Conservation (phyloP, 805 yeast genomes). For the Teunomyces stri region DNA sequence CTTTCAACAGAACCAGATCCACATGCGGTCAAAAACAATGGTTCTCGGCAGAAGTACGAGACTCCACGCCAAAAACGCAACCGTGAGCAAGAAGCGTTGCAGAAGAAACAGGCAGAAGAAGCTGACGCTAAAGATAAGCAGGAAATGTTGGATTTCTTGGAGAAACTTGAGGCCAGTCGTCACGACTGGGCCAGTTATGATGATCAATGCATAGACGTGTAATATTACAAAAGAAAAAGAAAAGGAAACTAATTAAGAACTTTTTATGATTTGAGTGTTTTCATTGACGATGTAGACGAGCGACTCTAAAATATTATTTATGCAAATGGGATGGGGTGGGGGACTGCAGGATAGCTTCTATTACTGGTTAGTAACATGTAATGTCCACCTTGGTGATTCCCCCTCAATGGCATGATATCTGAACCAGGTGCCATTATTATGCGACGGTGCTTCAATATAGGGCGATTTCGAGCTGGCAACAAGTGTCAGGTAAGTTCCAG, state of each 20-base stretch:
- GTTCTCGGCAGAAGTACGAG: conserved; percentile 2
- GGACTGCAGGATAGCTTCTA: not conserved
- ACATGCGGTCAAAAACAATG: not conserved
- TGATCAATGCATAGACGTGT: conserved; percentile 12
- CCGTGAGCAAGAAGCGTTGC: not conserved
- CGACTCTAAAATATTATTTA: not conserved
- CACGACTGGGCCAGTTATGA: conserved; percentile 35
- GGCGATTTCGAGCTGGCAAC: no score
- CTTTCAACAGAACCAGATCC: not conserved
- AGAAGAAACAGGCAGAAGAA: conserved; percentile 7
- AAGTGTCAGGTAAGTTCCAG: not conserved
- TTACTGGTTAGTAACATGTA: not conserved
- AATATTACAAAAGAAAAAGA: not conserved
- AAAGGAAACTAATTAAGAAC: not conserved
- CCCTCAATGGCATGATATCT: not conserved
- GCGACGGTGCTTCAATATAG: no score
- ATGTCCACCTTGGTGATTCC: not conserved
- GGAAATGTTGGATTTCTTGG: conserved; percentile 27
- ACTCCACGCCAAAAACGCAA: conserved; percentile 1
- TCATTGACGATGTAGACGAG: not conserved
- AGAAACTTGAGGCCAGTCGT: conserved; percentile 25
- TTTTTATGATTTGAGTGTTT: not conserved
- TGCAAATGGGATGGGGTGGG: not conserved
- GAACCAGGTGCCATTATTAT: not conserved
- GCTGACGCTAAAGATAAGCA: conserved; percentile 10